Conservation (phyloP, 2,329 filamentous ascomycete genomes). For the Zelopaecilomyces penicillatus region DNA sequence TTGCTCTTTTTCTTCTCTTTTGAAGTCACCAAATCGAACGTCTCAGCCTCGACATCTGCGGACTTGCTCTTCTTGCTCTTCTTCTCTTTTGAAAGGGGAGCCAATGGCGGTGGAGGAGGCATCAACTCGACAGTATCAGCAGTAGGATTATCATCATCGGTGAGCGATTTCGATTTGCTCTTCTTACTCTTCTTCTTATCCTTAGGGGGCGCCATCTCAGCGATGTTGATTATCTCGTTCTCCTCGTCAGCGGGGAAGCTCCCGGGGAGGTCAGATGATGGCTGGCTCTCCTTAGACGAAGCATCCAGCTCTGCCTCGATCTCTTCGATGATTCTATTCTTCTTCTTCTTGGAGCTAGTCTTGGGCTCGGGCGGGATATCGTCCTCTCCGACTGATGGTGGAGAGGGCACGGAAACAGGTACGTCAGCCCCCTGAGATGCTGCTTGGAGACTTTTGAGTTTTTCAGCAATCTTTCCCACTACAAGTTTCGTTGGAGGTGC, state of each 20-base stretch:
- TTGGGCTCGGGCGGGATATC: constrained; percentile 15
- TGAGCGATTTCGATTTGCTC: constrained; percentile 16
- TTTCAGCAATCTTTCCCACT: constrained; percentile 47
- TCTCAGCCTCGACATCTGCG: background rate
- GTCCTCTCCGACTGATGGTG: constrained; percentile 16
- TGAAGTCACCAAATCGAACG: too few species aligned
- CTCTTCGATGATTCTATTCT: background rate
- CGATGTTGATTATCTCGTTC: constrained; percentile 40
- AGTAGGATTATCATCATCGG: background rate
- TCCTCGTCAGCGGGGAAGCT: constrained; percentile 49
- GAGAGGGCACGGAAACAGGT: constrained; percentile 23
- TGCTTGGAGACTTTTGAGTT: constrained; percentile 47
- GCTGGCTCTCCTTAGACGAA: constrained; percentile 24
- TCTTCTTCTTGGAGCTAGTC: constrained; percentile 13
- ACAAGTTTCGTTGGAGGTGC: constrained; percentile 37
- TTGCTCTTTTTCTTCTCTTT: too few species aligned
- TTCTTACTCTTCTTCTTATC: constrained; percentile 28
- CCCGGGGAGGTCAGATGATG: constrained; percentile 31
- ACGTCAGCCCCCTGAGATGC: constrained; percentile 29
- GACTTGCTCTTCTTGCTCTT: constrained; percentile 8
- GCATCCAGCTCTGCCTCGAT: constrained; percentile 10
- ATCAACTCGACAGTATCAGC: background rate
- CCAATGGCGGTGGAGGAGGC: background rate
- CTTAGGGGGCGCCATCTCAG: constrained; percentile 40
- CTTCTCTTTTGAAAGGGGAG: background rate